A percentile compares a stretch with the other conserved stretches of the same genome.
phyloP scores from a whole-genome alignment of 2,329 filamentous ascomycete species.

The Hawksworthiomyces lignivorus region DNA sequence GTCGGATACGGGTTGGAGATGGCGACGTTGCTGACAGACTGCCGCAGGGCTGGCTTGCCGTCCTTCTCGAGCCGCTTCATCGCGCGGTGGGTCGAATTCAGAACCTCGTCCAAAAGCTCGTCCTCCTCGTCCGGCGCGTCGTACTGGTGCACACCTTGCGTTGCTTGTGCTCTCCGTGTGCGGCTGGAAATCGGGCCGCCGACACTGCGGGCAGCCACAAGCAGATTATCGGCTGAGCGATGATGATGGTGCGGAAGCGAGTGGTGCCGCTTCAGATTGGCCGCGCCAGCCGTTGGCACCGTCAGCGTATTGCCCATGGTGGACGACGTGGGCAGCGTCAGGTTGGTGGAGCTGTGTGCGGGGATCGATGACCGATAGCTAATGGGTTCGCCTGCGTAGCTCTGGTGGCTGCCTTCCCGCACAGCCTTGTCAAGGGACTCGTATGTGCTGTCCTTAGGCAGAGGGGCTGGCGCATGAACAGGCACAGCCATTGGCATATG shows the following conservation, averaged over 20 bases:
- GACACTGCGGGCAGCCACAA: conserved; percentile 42
- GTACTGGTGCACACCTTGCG: conserved; percentile 72
- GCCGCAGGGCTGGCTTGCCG: conserved; percentile 43
- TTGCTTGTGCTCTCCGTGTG: conserved; percentile 69
- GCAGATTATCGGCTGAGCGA: conserved; percentile 56
- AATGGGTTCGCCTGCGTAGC: conserved; percentile 17
- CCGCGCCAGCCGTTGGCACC: conserved; percentile 28
- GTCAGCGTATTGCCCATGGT: neutral
- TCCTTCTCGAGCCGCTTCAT: conserved; percentile 61
- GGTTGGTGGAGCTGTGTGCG: conserved; percentile 39
- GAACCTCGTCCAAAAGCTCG: conserved; percentile 83
- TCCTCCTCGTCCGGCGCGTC: conserved; percentile 96
- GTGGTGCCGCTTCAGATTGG: conserved; percentile 56
- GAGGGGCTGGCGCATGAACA: conserved; percentile 35
- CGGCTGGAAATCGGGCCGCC: conserved; percentile 65
- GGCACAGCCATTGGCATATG: conserved; percentile 12
- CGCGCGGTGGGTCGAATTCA: conserved; percentile 68
- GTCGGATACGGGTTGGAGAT: conserved; percentile 58
- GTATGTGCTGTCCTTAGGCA: conserved; percentile 48
- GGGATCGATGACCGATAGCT: conserved; percentile 35
- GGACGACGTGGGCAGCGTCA: conserved; percentile 16
- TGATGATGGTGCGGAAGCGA: conserved; percentile 56
- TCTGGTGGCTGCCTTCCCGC: conserved; percentile 41
- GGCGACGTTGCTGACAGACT: conserved; percentile 57
- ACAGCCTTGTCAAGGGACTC: conserved; percentile 54